These are phyloP conservation scores for Fusarium sp. DNA, from an alignment of 2,329 filamentous ascomycete genomes.

Conservation along the genomic window DNA sequence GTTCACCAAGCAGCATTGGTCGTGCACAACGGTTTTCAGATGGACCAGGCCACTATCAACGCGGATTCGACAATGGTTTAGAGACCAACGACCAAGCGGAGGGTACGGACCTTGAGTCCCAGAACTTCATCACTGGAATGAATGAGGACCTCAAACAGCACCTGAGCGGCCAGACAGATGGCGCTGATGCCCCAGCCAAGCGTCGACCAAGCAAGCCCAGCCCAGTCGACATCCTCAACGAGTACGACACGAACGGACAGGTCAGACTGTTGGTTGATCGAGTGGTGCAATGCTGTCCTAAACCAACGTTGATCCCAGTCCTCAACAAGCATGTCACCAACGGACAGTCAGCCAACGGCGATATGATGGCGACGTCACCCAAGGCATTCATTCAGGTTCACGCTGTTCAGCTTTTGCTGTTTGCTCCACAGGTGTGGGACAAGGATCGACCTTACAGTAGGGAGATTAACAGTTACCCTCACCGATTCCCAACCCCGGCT, in stretches of 20 bases:
- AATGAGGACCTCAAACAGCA: neutral
- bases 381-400: neutral
- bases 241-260: neutral
- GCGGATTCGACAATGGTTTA: neutral
- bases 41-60: neutral
- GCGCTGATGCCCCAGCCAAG: too few species aligned
- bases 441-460: accelerated
- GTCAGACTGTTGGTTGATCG: neutral
- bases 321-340: neutral
- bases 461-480: neutral
- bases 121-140: neutral
- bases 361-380: accelerated
- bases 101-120: too few species aligned
- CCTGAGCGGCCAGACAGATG: neutral
- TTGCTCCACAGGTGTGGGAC: neutral
- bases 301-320: neutral
- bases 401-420: neutral
- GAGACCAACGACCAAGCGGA: neutral
- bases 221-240: neutral
- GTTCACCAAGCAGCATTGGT: neutral
- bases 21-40: accelerated
- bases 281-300: neutral
- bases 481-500: neutral
- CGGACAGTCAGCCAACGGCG: too few species aligned
- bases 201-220: too few species aligned